A percentile compares a stretch with the other conserved stretches of the same genome.
These are phyloP conservation scores for Setomelanomma holmii DNA, from an alignment of 2,329 filamentous ascomycete genomes.

Conservation along the genomic window DNA sequence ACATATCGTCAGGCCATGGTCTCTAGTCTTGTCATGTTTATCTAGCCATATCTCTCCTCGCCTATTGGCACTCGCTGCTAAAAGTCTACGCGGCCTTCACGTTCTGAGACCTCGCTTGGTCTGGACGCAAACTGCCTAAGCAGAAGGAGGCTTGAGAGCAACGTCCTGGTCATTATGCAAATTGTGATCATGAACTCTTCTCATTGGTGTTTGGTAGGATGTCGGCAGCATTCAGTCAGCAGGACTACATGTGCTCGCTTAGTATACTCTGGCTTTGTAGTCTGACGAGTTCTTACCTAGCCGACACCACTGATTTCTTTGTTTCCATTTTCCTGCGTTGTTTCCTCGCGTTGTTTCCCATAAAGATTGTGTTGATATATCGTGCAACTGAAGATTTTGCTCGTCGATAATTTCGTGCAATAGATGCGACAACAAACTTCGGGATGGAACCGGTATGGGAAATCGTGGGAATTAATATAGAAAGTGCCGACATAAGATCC, in stretches of 20 bases:
- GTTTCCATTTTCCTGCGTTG: too few species aligned
- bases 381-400: background rate
- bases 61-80: slow-evolving; percentile 24
- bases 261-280: background rate
- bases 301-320: background rate
- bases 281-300: background rate
- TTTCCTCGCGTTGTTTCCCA: too few species aligned
- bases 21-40: slow-evolving; percentile 6
- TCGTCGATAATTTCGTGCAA: background rate
- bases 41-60: slow-evolving; percentile 24
- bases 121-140: background rate
- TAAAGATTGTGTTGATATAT: too few species aligned
- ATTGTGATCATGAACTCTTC: too few species aligned
- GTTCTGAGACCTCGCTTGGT: background rate
- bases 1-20: slow-evolving; percentile 3
- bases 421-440: background rate
- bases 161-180: background rate
- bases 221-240: background rate
- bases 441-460: background rate
- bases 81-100: slow-evolving; percentile 16
- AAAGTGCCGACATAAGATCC: slow-evolving; percentile 7
- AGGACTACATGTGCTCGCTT: background rate
- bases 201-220: background rate
- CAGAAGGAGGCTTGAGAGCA: background rate
- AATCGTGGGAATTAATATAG: background rate